phyloP scores from a whole-genome alignment of 1,139 yeast genomes.

The Yamadazyma aaseri region DNA sequence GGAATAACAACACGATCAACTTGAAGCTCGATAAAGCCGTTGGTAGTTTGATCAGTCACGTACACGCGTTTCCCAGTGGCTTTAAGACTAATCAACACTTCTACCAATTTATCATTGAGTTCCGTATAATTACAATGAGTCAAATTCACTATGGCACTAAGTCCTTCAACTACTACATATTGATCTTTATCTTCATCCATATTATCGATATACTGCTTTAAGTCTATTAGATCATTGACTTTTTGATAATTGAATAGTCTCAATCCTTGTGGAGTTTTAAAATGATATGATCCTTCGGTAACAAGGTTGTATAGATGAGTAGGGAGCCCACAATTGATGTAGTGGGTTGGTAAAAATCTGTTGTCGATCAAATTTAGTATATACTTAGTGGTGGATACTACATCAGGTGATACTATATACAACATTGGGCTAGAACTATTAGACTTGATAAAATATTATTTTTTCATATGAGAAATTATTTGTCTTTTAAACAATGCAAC shows the following conservation, averaged over 20 bases:
- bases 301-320: conserved; percentile 14
- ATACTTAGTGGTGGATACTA: conserved; percentile 9
- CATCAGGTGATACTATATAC: conserved; percentile 9
- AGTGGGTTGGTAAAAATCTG: conserved; percentile 9
- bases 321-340: conserved; percentile 20
- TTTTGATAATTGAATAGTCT: conserved; percentile 17
- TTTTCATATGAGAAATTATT: no score
- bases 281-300: conserved; percentile 7
- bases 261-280: conserved; percentile 11
- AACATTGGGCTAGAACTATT: no score
- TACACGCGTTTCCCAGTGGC: conserved; percentile 6
- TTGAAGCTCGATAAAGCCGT: no score
- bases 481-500: no score
- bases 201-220: conserved; percentile 5
- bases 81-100: conserved; percentile 10
- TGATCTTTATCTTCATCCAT: conserved; percentile 1
- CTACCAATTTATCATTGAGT: conserved; percentile 15
- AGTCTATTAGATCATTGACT: conserved; percentile 10
- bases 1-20: no score
- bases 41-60: conserved; percentile 10
- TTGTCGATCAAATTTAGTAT: conserved; percentile 7
- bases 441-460: no score
- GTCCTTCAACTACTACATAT: conserved; percentile 15
- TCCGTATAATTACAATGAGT: conserved; percentile 12
- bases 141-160: conserved; percentile 12